phyloP scores from a whole-genome alignment of 805 yeast species.

The Wickerhamiella allomyrinae region DNA sequence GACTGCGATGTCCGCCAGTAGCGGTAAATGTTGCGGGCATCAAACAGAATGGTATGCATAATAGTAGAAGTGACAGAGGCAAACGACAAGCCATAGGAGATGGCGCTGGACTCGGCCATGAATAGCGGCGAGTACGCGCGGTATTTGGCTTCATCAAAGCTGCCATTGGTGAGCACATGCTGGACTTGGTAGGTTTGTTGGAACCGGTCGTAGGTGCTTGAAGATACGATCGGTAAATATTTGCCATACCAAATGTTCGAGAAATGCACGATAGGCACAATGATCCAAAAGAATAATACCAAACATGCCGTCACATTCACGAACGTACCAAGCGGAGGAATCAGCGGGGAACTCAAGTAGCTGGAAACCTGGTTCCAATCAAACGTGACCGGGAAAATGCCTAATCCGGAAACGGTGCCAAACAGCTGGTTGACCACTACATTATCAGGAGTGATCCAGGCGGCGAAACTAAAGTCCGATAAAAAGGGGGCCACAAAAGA shows the following conservation, averaged over 20 bases:
- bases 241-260: constrained; percentile 45
- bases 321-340: constrained; percentile 41
- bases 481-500: constrained; percentile 45
- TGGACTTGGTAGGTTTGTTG: constrained; percentile 37
- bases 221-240: constrained; percentile 38
- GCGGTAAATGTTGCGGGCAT: constrained; percentile 39
- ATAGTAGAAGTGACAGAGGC: constrained; percentile 52
- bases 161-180: constrained; percentile 31
- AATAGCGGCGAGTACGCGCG: constrained; percentile 49
- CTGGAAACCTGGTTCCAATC: constrained; percentile 55
- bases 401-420: constrained; percentile 50
- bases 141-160: constrained; percentile 36
- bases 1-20: constrained; percentile 32
- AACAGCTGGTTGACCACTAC: constrained; percentile 50
- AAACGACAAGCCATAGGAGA: constrained; percentile 48
- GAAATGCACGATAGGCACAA: constrained; percentile 39
- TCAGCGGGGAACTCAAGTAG: constrained; percentile 46
- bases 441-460: constrained; percentile 49
- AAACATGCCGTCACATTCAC: constrained; percentile 34
- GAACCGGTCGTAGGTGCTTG: constrained; percentile 37
- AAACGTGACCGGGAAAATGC: constrained; percentile 50
- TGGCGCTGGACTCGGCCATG: constrained; percentile 41
- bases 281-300: constrained; percentile 38
- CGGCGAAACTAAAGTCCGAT: constrained; percentile 42
- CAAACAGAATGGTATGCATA: constrained; percentile 43